Percentiles rank a stretch among this genome's conserved stretches.
Evolutionary conservation across 352 stramenopile species (phyloP).

Genomic region (Saprolegnia diclina): DNA sequence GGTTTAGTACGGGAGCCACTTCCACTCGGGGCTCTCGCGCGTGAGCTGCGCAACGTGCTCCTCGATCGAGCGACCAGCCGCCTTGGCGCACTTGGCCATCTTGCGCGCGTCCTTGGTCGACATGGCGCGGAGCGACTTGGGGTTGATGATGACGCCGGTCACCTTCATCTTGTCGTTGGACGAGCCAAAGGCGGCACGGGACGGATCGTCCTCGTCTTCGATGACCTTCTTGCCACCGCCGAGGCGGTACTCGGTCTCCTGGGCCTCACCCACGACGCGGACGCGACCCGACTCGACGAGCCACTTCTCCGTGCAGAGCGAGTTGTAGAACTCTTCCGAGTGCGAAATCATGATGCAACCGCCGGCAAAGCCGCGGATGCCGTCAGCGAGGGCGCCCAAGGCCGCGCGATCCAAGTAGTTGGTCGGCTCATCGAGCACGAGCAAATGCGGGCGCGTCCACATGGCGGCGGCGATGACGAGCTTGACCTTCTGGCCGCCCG

Average conservation of each 20-base stretch:
- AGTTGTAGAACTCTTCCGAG: constrained; percentile 78
- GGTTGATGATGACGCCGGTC: constrained; percentile 60
- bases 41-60: constrained; percentile 54
- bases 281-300: constrained; percentile 57
- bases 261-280: constrained; percentile 59
- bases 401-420: constrained; percentile 80
- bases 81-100: constrained; percentile 53
- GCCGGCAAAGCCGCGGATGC: constrained; percentile 63
- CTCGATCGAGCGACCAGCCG: constrained; percentile 52
- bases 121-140: constrained; percentile 61
- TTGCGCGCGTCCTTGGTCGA: constrained; percentile 69
- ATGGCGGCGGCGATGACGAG: constrained; percentile 71
- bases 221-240: constrained; percentile 58
- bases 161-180: constrained; percentile 50
- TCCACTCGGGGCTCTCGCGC: constrained; percentile 59
- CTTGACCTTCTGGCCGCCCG: constrained; percentile 78
- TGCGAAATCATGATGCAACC: constrained; percentile 80
- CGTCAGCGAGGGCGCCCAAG: constrained; percentile 52
- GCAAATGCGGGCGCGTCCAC: constrained; percentile 80
- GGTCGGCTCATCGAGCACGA: constrained; percentile 85
- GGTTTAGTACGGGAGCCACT: constrained; percentile 42
- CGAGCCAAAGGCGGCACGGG: constrained; percentile 41
- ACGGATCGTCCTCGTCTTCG: constrained; percentile 45
- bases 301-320: constrained; percentile 71
- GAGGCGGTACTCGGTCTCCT: constrained; percentile 65